Evolutionary conservation across 352 stramenopile genomes (phyloP).

Genomic region (Sclerospora graminicola): DNA sequence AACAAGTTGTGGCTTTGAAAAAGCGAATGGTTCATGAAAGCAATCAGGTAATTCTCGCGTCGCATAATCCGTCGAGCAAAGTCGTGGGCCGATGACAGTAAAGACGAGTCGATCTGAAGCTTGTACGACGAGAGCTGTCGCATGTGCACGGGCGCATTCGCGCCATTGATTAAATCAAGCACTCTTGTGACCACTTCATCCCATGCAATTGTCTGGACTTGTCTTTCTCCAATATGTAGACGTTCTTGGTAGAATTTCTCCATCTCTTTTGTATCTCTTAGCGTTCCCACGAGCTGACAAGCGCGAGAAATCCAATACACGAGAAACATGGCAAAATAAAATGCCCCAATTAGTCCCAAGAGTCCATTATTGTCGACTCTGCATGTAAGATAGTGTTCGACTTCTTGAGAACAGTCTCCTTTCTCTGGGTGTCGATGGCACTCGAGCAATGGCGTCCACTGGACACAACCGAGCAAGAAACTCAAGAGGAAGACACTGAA

Average conservation of each 20-base stretch:
- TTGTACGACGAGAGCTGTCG: slow-evolving; percentile 79
- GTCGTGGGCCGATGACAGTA: slow-evolving; percentile 75
- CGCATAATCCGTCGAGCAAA: slow-evolving; percentile 96
- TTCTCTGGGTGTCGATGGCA: slow-evolving; percentile 68
- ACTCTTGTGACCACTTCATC: slow-evolving; percentile 85
- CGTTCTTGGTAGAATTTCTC: slow-evolving; percentile 87
- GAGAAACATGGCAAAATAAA: slow-evolving; percentile 94
- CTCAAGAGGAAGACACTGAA: slow-evolving; percentile 94
- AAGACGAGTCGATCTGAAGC: slow-evolving; percentile 69
- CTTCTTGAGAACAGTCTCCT: slow-evolving; percentile 60
- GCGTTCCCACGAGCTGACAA: slow-evolving; percentile 68
- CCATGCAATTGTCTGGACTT: slow-evolving; percentile 82
- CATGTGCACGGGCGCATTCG: slow-evolving; percentile 67
- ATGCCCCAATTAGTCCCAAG: slow-evolving; percentile 52
- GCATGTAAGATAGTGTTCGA: slow-evolving; percentile 69
- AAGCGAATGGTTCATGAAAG: slow-evolving; percentile 92
- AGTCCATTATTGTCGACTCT: slow-evolving; percentile 40
- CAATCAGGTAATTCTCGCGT: slow-evolving; percentile 98
- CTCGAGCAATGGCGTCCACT: slow-evolving; percentile 88
- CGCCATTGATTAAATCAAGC: slow-evolving; percentile 57
- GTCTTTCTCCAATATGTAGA: slow-evolving; percentile 81
- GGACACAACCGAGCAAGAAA: slow-evolving; percentile 92
- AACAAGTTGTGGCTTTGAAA: slow-evolving; percentile 85
- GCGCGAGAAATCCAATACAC: slow-evolving; percentile 87
- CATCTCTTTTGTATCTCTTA: slow-evolving; percentile 87